Percentiles rank a stretch among this genome's conserved stretches.
phyloP scores from a whole-genome alignment of 768 basidiomycete genomes.

The Termitomyces heimii region DNA sequence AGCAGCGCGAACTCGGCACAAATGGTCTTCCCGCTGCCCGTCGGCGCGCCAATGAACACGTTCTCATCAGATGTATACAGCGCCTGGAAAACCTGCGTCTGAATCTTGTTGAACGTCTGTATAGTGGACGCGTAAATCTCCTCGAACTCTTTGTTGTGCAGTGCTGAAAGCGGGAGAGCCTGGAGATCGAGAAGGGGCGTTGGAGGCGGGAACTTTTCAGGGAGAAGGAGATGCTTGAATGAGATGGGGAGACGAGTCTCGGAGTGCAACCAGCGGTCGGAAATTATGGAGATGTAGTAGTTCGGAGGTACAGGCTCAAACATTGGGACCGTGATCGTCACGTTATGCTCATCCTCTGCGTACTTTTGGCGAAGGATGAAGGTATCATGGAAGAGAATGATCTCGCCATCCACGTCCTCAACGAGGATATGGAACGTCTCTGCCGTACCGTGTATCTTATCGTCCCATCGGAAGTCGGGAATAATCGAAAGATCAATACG shows the following conservation, averaged over 20 bases:
- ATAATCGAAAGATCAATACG: slow-evolving; percentile 90
- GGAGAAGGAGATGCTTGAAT: slow-evolving; percentile 96
- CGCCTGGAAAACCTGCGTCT: slow-evolving; percentile 98
- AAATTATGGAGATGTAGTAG: slow-evolving; percentile 93
- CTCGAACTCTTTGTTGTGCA: slow-evolving; percentile 93
- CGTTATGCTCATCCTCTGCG: slow-evolving; percentile 88
- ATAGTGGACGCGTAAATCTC: slow-evolving; percentile 77
- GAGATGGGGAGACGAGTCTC: slow-evolving; percentile 94
- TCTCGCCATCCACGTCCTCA: slow-evolving; percentile 96
- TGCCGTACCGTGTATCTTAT: slow-evolving; percentile 82
- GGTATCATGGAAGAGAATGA: slow-evolving; percentile 90
- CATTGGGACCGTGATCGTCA: slow-evolving; percentile 94
- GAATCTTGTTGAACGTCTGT: slow-evolving; percentile 95
- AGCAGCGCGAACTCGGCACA: slow-evolving; percentile 95
- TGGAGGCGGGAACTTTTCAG: slow-evolving; percentile 92
- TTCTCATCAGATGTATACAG: slow-evolving; percentile 96
- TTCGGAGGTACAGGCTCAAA: slow-evolving; percentile 97
- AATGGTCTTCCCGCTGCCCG: slow-evolving; percentile 95
- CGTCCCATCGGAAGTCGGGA: slow-evolving; percentile 99
- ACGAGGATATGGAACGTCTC: slow-evolving; percentile 93
- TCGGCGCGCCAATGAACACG: slow-evolving; percentile 93
- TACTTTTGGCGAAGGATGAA: slow-evolving; percentile 92
- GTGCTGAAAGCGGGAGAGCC: slow-evolving; percentile 78
- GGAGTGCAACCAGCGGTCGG: slow-evolving; percentile 93
- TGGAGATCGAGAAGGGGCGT: slow-evolving; percentile 94